Evolutionary conservation across 495 filamentous ascomycete species (phyloP).

Genomic region (Penicillium nucicola): DNA sequence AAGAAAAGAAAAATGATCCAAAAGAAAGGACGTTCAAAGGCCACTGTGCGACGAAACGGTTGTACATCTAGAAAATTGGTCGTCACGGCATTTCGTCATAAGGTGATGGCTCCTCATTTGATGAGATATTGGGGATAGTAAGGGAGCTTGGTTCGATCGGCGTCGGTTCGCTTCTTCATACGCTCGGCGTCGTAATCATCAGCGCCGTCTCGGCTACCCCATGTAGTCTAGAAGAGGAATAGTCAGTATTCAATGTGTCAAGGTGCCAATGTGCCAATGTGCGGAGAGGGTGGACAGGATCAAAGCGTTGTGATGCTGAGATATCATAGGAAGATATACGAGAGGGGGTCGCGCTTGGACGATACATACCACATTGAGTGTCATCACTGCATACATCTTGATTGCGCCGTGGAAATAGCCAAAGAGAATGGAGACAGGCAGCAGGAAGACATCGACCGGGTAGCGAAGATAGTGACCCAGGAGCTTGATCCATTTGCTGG

Average conservation of each 20-base stretch:
- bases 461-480: conserved; percentile 69
- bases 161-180: conserved; percentile 49
- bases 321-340: conserved; percentile 14
- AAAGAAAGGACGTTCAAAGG: conserved; percentile 1
- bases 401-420: conserved; percentile 75
- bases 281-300: conserved; percentile 17
- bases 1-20: conserved; percentile 6
- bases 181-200: conserved; percentile 56
- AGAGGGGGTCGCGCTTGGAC: conserved; percentile 12
- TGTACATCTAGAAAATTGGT: conserved; percentile 27
- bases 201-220: conserved; percentile 58
- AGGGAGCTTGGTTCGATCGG: conserved; percentile 37
- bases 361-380: conserved; percentile 63
- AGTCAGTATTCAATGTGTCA: not conserved
- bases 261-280: too few species aligned
- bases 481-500: conserved; percentile 75
- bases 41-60: not conserved
- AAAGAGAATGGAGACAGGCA: conserved; percentile 74
- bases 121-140: conserved; percentile 30
- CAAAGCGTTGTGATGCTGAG: conserved; percentile 26
- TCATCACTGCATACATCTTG: conserved; percentile 71
- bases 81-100: conserved; percentile 41
- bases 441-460: conserved; percentile 62
- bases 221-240: conserved; percentile 44
- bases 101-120: conserved; percentile 21